Evolutionary conservation across 2,329 filamentous ascomycete genomes (phyloP), one percentile per base, ranked within the genome.

Genomic region (Phyllosticta ampelicida): DNA sequence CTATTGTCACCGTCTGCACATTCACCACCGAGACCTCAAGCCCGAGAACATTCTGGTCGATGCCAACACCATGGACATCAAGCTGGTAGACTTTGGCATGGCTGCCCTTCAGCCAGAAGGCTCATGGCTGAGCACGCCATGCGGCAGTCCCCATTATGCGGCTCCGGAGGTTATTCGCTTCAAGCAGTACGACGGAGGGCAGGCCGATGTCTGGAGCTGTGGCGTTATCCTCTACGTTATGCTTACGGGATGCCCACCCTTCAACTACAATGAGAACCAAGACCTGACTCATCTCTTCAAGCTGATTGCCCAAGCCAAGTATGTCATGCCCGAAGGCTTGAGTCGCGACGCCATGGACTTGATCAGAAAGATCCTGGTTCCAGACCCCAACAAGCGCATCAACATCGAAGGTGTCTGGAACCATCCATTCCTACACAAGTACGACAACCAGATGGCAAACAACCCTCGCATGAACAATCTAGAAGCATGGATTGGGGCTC

Each of bases 31-130:
- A 21, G 94, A 99, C 65, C 78, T 99, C 56, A 99, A 99, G 73
- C 94, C 91, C 0, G 94, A 99, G 73, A 99, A 99, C 66, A 96
- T 99, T 51, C 78, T 99, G 18, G 79, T 99, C 54, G 90, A 90
- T 59, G 77, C 78, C 2, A 77, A 86, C 5, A 74, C 70, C 52
- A 81, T 86, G 56, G 84, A 88, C 60, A 85, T 97, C 71, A 99
- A 97, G 74, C 85, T 99, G 65, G 92, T 92, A 55, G 94, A 99
- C 71, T 99, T 99, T 71, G 92, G 94, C 49, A 96, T 99, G 91
- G 94, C 94, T 51, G 92, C 92, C 3, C 78, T 97, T 49, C 92
- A 97, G 70, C 88, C 88, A 3, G 80, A 83, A 21, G 86, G 84
- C 9, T 86, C 90, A 63, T 85, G 86, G 68, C 80, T 99, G 26